Conservation (phyloP, 305 asterid genomes). For the Lippia alba region DNA sequence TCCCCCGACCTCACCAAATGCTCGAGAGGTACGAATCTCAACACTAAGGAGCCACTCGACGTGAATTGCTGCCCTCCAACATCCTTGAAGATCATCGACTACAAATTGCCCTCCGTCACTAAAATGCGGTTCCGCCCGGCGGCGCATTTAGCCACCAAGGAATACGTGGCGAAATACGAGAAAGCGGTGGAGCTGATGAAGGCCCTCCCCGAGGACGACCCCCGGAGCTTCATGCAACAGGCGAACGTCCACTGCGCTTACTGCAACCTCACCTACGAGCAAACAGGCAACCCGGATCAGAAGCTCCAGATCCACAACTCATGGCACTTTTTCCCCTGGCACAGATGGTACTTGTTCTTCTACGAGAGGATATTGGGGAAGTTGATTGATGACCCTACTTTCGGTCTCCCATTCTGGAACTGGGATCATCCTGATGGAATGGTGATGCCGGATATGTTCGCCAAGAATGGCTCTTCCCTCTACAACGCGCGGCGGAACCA, state of each 20-base stretch:
- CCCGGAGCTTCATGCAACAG: slow-evolving; percentile 29
- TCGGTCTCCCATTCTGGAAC: slow-evolving; percentile 59
- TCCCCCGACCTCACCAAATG: not conserved
- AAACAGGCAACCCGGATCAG: not conserved
- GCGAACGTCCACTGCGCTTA: slow-evolving; percentile 43
- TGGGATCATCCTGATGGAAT: slow-evolving; percentile 45
- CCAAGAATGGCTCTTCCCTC: slow-evolving; percentile 37
- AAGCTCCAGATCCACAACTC: slow-evolving; percentile 32
- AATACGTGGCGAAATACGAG: slow-evolving; percentile 23
- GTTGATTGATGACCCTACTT: slow-evolving; percentile 49
- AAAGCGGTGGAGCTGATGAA: slow-evolving; percentile 24
- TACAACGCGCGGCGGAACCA: slow-evolving; percentile 41
- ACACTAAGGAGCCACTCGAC: not conserved
- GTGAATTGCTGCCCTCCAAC: not conserved
- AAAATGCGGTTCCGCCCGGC: slow-evolving; percentile 16
- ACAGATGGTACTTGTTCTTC: slow-evolving; percentile 46
- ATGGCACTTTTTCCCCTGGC: slow-evolving; percentile 38
- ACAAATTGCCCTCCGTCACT: slow-evolving; percentile 12
- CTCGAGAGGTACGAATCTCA: not conserved
- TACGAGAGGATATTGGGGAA: slow-evolving; percentile 50
- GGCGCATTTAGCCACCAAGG: slow-evolving; percentile 16
- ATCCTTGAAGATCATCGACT: slow-evolving; percentile 14
- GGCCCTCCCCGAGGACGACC: slow-evolving; percentile 24
- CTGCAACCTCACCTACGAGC: slow-evolving; percentile 35
- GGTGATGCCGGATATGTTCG: slow-evolving; percentile 11